Percentiles rank a stretch among this genome's conserved stretches.
phyloP scores from a whole-genome alignment of 192 early-diverging fungal genomes.

The Backusella mclennaniae region DNA sequence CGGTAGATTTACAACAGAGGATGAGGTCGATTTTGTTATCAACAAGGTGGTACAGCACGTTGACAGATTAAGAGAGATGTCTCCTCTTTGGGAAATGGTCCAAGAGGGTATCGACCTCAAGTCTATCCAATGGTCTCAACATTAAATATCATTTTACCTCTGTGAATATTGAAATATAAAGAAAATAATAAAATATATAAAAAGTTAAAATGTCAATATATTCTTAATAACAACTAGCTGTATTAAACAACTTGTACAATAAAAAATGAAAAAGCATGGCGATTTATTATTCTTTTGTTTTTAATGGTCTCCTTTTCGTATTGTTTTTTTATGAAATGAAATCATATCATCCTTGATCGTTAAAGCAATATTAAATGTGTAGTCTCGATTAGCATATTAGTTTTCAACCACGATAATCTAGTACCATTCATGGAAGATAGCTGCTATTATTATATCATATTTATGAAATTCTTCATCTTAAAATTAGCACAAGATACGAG shows the following conservation, averaged over 20 bases:
- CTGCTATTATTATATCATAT: neutral
- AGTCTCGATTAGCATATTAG: neutral
- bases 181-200: constrained; percentile 13
- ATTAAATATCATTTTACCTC: constrained; percentile 47
- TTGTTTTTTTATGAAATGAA: neutral
- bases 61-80: constrained; percentile 88
- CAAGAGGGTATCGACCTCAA: constrained; percentile 93
- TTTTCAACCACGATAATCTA: neutral
- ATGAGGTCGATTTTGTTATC: constrained; percentile 91
- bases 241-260: neutral
- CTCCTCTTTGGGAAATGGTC: constrained; percentile 97
- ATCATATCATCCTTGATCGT: neutral
- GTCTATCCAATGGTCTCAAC: constrained; percentile 88
- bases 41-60: constrained; percentile 80
- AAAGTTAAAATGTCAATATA: neutral
- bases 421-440: neutral
- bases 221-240: neutral
- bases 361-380: neutral
- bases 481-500: neutral
- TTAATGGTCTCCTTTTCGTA: neutral
- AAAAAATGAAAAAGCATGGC: neutral
- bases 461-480: neutral
- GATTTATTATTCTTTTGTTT: neutral
- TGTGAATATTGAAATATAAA: constrained; percentile 10
- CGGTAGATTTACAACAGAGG: constrained; percentile 94